A percentile compares a stretch with the other conserved stretches of the same genome.
Conservation (phyloP, 208 protist genomes). For the Trypanosoma rangeli region DNA sequence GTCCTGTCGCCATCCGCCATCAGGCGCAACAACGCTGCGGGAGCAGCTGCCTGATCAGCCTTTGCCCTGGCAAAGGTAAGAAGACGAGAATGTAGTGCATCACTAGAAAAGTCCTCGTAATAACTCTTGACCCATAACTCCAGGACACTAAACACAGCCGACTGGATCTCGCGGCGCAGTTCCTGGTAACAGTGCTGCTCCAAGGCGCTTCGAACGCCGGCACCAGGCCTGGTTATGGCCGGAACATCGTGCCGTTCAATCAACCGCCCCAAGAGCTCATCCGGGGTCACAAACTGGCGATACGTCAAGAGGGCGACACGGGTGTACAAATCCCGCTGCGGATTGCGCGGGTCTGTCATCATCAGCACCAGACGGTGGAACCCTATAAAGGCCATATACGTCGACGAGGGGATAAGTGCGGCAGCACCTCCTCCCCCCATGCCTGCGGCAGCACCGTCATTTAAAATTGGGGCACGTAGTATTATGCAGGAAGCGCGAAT, state of each 20-base stretch:
- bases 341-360: constrained; percentile 23
- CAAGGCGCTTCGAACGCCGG: constrained; percentile 20
- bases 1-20: constrained; percentile 27
- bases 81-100: constrained; percentile 21
- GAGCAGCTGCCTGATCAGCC: constrained; percentile 24
- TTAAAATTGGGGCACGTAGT: not conserved
- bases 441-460: not conserved
- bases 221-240: constrained; percentile 16
- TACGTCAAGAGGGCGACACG: constrained; percentile 35
- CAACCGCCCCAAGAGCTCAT: constrained; percentile 22
- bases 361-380: constrained; percentile 26
- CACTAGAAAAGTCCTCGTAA: constrained; percentile 34
- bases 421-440: not conserved
- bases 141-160: constrained; percentile 23
- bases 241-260: constrained; percentile 31
- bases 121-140: constrained; percentile 29
- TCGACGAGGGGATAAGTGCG: not conserved
- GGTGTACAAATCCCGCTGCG: constrained; percentile 14
- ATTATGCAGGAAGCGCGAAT: constrained; percentile 13
- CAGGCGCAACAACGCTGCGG: constrained; percentile 19
- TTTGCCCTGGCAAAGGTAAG: constrained; percentile 5
- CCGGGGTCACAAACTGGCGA: constrained; percentile 25
- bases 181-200: constrained; percentile 13
- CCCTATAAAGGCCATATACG: constrained; percentile 8
- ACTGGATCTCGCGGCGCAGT: constrained; percentile 12